These are phyloP conservation scores for Colletotrichum tofieldiae DNA, from an alignment of 2,329 filamentous ascomycete species.

Conservation along the genomic window DNA sequence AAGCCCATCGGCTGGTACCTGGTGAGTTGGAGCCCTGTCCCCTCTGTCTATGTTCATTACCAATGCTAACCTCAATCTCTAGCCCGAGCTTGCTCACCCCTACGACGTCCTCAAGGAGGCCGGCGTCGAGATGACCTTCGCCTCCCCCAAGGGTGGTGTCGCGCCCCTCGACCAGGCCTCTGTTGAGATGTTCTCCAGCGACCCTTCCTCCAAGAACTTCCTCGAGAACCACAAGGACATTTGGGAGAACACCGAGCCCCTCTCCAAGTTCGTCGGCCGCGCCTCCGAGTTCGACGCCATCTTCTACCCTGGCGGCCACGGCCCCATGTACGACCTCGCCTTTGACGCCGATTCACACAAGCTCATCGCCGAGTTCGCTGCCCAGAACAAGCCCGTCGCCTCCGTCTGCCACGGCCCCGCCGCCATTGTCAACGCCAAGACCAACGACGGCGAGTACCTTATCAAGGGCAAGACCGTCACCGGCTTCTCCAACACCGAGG, in stretches of 20 bases:
- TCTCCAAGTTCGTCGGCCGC: constrained; percentile 70
- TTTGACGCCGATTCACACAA: constrained; percentile 69
- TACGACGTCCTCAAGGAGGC: constrained; percentile 69
- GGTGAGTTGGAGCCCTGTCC: constrained; percentile 55
- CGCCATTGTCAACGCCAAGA: constrained; percentile 72
- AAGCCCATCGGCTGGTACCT: constrained; percentile 80
- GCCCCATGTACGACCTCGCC: constrained; percentile 78
- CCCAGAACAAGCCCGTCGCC: constrained; percentile 73
- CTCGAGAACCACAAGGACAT: constrained; percentile 68
- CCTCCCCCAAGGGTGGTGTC: constrained; percentile 74
- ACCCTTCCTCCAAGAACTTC: constrained; percentile 69
- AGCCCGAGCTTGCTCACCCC: constrained; percentile 77
- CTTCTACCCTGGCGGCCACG: constrained; percentile 72
- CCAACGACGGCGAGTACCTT: constrained; percentile 66
- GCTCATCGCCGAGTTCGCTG: constrained; percentile 75
- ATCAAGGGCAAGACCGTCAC: constrained; percentile 72
- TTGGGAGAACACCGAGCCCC: constrained; percentile 75
- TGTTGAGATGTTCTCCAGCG: constrained; percentile 68
- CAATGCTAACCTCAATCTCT: constrained; percentile 29
- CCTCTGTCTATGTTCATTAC: not conserved
- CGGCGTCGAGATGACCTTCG: constrained; percentile 69
- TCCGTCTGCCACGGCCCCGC: constrained; percentile 81
- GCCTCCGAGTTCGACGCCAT: constrained; percentile 75
- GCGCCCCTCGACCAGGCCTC: constrained; percentile 74
- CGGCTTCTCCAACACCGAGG: constrained; percentile 74